Evolutionary conservation across 352 stramenopile genomes (phyloP), one percentile per base, ranked within the genome.

Genomic region (Aphanomyces invadans): DNA sequence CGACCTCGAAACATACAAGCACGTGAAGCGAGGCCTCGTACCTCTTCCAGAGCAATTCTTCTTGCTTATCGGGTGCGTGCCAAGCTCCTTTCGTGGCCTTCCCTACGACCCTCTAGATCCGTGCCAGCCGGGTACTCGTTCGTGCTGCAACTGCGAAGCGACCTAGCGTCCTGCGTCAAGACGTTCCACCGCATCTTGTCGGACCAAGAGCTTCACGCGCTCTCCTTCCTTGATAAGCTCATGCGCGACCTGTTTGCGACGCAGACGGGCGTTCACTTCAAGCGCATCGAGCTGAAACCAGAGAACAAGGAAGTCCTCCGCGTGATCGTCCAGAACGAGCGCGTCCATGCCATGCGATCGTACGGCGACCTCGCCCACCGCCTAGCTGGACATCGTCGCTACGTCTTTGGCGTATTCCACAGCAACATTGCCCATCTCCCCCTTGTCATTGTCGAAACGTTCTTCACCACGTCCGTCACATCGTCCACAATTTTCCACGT

Each of bases 391-490:
- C 76, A 74, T 3, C 85, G 90, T 48, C 79, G 85, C 21, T 88
- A 81, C 56, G 88, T 79, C 71, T 94, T 86, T 62, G 85, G 85
- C 1, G 74, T 94, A n/a, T 94, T 94, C 59, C 83, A 94, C 63
- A 71, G 83, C 26, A 81, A 92, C 44, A 89, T 93, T 78, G 75
- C 81, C 1, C 73, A 76, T 21, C 73, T 78, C 0, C 85, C 85
- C 11, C 67, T 94, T 0, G 83, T 89, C 25, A 92, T 94, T 66
- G 81, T 94, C 15, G 70, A 92, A 65, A 82, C 84, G 28, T 51
- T 88, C 26, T 78, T 89, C 29, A 83, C 60, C 4, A 59, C 45
- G 60, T 67, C 39, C 46, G 32, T 28, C 25, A 21, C n/a, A 31
- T 25, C n/a, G n/a, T n/a, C n/a, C n/a, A n/a, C n/a, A n/a, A n/a